These are phyloP conservation scores for Chalciporus pseudorubinellus DNA, from an alignment of 768 basidiomycete species.

Conservation along the genomic window DNA sequence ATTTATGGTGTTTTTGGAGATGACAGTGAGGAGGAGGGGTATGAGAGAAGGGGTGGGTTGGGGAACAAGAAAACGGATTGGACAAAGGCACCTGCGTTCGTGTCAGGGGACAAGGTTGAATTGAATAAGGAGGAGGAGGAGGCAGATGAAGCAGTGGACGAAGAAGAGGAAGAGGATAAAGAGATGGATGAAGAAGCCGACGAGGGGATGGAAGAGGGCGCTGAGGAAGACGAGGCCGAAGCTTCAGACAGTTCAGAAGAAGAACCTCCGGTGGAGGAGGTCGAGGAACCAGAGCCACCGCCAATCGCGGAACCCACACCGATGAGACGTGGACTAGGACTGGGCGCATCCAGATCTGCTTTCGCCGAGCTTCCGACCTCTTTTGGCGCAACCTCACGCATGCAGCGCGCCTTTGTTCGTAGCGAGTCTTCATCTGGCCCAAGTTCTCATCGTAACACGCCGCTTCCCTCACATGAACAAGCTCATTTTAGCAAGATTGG, in stretches of 20 bases:
- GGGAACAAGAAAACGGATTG: constrained; percentile 55
- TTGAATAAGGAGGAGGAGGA: constrained; percentile 42
- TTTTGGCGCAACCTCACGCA: constrained; percentile 37
- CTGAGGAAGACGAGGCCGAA: constrained; percentile 36
- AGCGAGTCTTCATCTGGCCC: constrained; percentile 39
- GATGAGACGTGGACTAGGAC: constrained; percentile 19
- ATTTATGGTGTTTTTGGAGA: constrained; percentile 76
- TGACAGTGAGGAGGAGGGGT: constrained; percentile 64
- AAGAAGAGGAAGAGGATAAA: constrained; percentile 36
- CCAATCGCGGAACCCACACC: constrained; percentile 28
- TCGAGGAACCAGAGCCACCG: constrained; percentile 27
- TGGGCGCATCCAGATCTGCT: constrained; percentile 15
- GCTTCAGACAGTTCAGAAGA: constrained; percentile 35
- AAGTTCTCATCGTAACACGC: constrained; percentile 43
- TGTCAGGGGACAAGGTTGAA: constrained; percentile 50
- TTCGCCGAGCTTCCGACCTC: constrained; percentile 33
- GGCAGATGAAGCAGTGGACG: constrained; percentile 36
- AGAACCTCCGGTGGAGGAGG: constrained; percentile 38
- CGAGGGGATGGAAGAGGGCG: constrained; percentile 40
- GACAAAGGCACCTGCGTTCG: constrained; percentile 76
- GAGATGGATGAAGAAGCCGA: constrained; percentile 26
- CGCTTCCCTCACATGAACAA: constrained; percentile 62
- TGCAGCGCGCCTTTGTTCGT: constrained; percentile 56
- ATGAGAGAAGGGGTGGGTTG: constrained; percentile 21
- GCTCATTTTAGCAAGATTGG: constrained; percentile 82